Conservation (phyloP, 2,329 filamentous ascomycete species). For the Daldinia sp. region DNA sequence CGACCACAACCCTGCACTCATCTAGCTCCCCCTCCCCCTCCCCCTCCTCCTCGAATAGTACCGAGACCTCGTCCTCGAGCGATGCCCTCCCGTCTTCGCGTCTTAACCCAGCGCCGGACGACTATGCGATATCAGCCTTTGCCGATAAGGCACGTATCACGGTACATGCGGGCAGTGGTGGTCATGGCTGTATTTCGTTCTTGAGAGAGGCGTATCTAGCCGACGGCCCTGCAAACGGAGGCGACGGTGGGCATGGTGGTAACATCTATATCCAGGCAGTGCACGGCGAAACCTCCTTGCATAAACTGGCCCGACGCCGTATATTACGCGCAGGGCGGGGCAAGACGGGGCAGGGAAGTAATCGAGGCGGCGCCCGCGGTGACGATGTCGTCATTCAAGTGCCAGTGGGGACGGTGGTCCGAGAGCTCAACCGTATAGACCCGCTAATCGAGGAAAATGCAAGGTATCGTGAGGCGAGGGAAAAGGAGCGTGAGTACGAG, state of each 20-base stretch:
- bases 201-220: conserved; percentile 88
- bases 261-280: conserved; percentile 95
- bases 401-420: conserved; percentile 88
- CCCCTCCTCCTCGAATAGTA: conserved; percentile 35
- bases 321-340: conserved; percentile 78
- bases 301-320: conserved; percentile 84
- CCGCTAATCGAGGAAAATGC: conserved; percentile 72
- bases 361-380: conserved; percentile 78
- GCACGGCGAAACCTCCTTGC: conserved; percentile 87
- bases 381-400: conserved; percentile 90
- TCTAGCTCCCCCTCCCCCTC: conserved; percentile 26
- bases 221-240: conserved; percentile 91
- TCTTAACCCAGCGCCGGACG: conserved; percentile 82
- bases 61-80: conserved; percentile 43
- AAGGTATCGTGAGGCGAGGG: conserved; percentile 50
- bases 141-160: conserved; percentile 84
- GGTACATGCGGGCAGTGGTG: conserved; percentile 80
- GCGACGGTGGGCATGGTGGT: conserved; percentile 90
- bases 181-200: conserved; percentile 94
- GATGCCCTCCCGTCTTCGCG: conserved; percentile 60
- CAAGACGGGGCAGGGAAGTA: conserved; percentile 79
- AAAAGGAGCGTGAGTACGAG: conserved; percentile 48
- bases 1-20: conserved; percentile 40
- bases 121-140: conserved; percentile 85
- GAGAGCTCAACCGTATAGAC: conserved; percentile 81